phyloP scores from a whole-genome alignment of 2,329 filamentous ascomycete species.

The Fusarium abutilonis region DNA sequence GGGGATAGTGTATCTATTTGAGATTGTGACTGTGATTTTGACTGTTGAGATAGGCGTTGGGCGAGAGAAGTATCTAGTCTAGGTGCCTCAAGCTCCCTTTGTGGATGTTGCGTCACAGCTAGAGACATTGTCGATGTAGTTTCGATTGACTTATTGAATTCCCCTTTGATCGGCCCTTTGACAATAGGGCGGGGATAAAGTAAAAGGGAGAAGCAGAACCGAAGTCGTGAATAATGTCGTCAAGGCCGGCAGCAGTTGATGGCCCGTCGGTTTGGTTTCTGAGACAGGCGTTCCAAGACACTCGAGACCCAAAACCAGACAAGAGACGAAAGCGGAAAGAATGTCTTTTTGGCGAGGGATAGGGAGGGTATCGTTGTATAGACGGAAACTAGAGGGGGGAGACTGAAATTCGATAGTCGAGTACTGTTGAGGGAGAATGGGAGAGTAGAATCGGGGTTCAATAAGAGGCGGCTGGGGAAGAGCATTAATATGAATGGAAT shows the following conservation, averaged over 20 bases:
- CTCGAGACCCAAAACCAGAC: slow-evolving; percentile 32
- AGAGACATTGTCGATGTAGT: slow-evolving; percentile 40
- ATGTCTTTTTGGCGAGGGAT: slow-evolving; percentile 21
- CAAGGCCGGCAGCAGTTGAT: slow-evolving; percentile 31
- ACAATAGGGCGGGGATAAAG: slow-evolving; percentile 26
- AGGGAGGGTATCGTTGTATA: slow-evolving; percentile 11
- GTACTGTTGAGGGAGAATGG: slow-evolving; percentile 28
- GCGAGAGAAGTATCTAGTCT: slow-evolving; percentile 35
- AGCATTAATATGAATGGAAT: slow-evolving; percentile 40
- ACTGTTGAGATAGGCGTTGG: slow-evolving; percentile 29
- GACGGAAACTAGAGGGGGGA: not conserved
- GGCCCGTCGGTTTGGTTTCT: slow-evolving; percentile 1
- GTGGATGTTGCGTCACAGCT: slow-evolving; percentile 37
- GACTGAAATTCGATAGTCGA: slow-evolving; percentile 33
- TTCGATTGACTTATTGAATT: slow-evolving; percentile 36
- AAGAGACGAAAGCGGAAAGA: slow-evolving; percentile 38
- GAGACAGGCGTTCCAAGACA: slow-evolving; percentile 36
- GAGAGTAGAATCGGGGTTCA: slow-evolving; percentile 5
- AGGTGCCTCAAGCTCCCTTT: slow-evolving; percentile 38
- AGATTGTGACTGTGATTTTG: slow-evolving; percentile 29
- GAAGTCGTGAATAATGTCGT: slow-evolving; percentile 33
- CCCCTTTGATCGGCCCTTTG: slow-evolving; percentile 25
- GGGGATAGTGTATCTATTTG: slow-evolving; percentile 44
- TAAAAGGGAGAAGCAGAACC: slow-evolving; percentile 19
- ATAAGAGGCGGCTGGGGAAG: slow-evolving; percentile 32